A percentile compares a stretch with the other conserved stretches of the same genome.
phyloP scores from a whole-genome alignment of 2,329 filamentous ascomycete genomes.

The Diplocarpon mali region DNA sequence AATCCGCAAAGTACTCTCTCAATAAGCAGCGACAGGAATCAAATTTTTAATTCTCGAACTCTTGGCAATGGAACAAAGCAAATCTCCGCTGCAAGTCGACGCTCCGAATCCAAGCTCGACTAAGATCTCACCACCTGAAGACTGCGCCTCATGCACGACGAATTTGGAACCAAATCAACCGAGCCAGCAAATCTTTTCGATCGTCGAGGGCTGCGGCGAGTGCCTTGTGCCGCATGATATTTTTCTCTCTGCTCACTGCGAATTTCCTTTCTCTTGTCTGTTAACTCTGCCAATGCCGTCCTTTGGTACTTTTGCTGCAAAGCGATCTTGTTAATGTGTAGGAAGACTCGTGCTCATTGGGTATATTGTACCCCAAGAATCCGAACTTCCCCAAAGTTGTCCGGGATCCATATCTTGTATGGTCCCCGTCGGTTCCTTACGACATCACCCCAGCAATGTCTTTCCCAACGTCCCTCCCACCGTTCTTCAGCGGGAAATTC shows the following conservation, averaged over 20 bases:
- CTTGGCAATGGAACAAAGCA: not conserved
- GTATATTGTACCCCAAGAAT: not conserved
- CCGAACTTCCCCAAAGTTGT: not conserved
- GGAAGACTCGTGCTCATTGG: not conserved
- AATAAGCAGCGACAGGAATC: not conserved
- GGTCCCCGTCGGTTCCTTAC: not conserved
- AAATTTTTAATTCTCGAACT: not conserved
- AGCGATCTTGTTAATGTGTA: not conserved
- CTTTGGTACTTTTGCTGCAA: too few species aligned
- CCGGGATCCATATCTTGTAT: not conserved
- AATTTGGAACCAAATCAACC: not conserved
- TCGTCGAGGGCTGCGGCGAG: slow-evolving; percentile 7
- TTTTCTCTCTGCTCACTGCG: not conserved
- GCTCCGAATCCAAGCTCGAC: slow-evolving; percentile 1
- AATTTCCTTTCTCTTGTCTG: too few species aligned
- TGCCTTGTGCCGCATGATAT: slow-evolving; percentile 3
- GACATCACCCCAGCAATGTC: not conserved
- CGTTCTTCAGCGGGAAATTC: not conserved
- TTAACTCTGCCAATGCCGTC: too few species aligned
- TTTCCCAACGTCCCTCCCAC: not conserved
- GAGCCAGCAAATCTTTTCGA: slow-evolving; percentile 3
- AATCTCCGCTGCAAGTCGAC: not conserved
- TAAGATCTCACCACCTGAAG: slow-evolving; percentile 3
- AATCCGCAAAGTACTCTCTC: not conserved
- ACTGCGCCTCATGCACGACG: slow-evolving; percentile 6